Evolutionary conservation across 805 yeast genomes (phyloP), one percentile per base, ranked within the genome.

Genomic region (Candida boidinii): DNA sequence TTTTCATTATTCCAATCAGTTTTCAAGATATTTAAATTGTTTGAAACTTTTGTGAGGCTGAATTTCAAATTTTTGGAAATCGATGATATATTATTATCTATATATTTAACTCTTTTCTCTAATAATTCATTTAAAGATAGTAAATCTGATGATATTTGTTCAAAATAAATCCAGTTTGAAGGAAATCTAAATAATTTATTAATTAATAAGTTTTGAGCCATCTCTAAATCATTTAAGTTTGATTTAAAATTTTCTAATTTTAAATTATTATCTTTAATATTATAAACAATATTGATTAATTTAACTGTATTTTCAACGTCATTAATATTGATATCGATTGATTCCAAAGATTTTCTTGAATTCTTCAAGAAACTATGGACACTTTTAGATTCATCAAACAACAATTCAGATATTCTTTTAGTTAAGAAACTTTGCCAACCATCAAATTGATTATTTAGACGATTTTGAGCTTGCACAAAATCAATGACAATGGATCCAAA

Each of bases 101-200:
- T 36, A 3, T 14, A 12, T 5, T 23, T 13, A 4, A 28, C 7
- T 47, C 41, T 71, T 60, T 24, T 48, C 43, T 4, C 41, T 39
- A 27, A 68, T 33, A 9, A 71, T 48, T 23, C 70, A 61, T 1
- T 42, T 33, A 21, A 77, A 2, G 73, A 58, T 1, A 56, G 44
- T 34, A 64, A 48, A 33, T 71, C 75, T 31, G 59, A 62, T 11
- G 70, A 74, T 0, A 84, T 36, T 42, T 84, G 94, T 26, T 81
- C 92, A 29, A 59, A 60, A 47, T 60, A 72, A 1, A 77, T 39
- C 80, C 87, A 79, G 19, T 67, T 66, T 0, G 54, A 23, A 0
- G 79, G 70, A 31, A 73, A 66, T 16, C 59, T 60, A 38, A 55
- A 68, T 28, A 79, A 55, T n/a, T 63, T 56, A 19, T 65, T 61